Conservation (phyloP, 108 stramenopile genomes). For the Skeletonema potamos region DNA sequence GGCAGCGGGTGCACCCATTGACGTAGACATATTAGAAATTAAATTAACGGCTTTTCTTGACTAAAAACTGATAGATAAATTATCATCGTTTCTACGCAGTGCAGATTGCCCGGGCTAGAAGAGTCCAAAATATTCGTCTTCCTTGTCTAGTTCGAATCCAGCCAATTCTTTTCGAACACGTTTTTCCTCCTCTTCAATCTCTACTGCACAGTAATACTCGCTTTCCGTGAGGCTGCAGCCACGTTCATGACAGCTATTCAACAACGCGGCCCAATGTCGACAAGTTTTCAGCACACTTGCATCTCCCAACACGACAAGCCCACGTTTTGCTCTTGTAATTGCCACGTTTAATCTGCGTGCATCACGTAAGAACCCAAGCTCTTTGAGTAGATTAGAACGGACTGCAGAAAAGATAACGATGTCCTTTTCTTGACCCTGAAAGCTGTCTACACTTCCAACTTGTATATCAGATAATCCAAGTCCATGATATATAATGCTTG, state of each 20-base stretch:
- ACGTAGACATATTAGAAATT: too few relatives aligned
- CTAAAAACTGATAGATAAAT: too few relatives aligned
- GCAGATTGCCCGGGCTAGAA: too few relatives aligned
- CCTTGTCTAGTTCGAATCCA: slow-evolving; percentile 20
- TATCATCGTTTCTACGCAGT: too few relatives aligned
- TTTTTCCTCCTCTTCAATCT: slow-evolving; percentile 1
- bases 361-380: slow-evolving; percentile 85
- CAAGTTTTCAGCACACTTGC: slow-evolving; percentile 41
- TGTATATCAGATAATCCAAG: slow-evolving; percentile 24
- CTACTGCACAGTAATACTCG: slow-evolving; percentile 9
- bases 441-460: slow-evolving; percentile 51
- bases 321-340: slow-evolving; percentile 79
- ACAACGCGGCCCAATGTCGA: slow-evolving; percentile 62
- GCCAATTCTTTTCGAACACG: background rate
- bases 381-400: slow-evolving; percentile 52
- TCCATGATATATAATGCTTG: background rate
- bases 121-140: slow-evolving; percentile 36
- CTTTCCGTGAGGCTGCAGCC: slow-evolving; percentile 29
- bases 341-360: slow-evolving; percentile 82
- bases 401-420: slow-evolving; percentile 68
- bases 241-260: slow-evolving; percentile 45
- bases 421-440: slow-evolving; percentile 80
- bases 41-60: too few relatives aligned
- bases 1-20: too few relatives aligned
- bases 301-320: slow-evolving; percentile 65